Evolutionary conservation across 2,329 filamentous ascomycete genomes (phyloP), one percentile per base, ranked within the genome.

Genomic region (Nothomitra cinnamomea): DNA sequence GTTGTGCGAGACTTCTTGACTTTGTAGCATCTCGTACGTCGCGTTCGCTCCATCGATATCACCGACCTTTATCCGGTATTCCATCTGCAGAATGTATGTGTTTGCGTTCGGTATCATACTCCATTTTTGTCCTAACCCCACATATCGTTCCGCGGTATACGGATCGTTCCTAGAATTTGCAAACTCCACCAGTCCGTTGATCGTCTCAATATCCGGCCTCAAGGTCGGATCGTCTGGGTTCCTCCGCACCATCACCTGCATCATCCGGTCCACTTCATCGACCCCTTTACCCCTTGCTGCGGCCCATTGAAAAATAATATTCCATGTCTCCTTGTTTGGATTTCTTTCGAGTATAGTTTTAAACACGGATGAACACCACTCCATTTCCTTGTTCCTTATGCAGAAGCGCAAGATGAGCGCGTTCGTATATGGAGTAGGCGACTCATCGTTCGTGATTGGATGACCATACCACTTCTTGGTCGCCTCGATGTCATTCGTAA

Each of bases 181-280:
- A 55, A 82, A 80, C 53, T 78, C 75, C 17, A 96, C 74, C 24
- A 96, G 73, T 4, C 72, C 70, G 62, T 96, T 94, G 60, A 96
- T 80, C 4, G 84, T 87, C 2, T 75, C 68, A 5, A 80, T 80
- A 53, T 86, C 82, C 0, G 87, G 79, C 5, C 70, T 66, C 2
- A 75, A 59, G 15, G 69, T 67, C 54, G 71, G 63, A 54, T 74
- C 65, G 56, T 72, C 64, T 52, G 69, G 61, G 57, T 71, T 74
- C 50, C 72, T 68, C 38, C 69, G 66, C n/a, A 71, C 66, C 74
- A 87, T 82, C 19, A 81, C 72, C 43, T 77, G 71, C 56, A 92
- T 77, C 78, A 89, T 87, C 58, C 80, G 77, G 54, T 79, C 75
- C 56, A 89, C 74, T 62, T 87, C 80, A 64, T 87, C 79, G 1